Percentiles rank a stretch among this genome's conserved stretches.
Evolutionary conservation across 441 rosid genomes (phyloP).

Genomic region (Corymbia calophylla): DNA sequence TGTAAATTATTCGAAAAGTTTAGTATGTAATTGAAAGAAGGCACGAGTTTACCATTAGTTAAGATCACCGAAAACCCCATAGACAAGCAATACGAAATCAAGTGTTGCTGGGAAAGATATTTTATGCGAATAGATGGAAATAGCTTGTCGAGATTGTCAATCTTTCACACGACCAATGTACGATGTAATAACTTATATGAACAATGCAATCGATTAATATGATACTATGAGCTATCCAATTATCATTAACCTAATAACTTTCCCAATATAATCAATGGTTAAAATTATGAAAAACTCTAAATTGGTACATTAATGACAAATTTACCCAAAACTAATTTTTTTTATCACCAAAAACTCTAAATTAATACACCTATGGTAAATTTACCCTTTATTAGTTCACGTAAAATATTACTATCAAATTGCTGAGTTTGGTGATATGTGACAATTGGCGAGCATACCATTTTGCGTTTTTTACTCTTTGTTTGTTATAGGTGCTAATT

Average conservation of each 20-base stretch:
- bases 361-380: fast-evolving
- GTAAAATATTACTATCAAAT: no score
- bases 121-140: neutral
- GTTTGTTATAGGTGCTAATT: neutral
- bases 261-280: neutral
- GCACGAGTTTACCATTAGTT: neutral
- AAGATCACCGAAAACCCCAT: neutral
- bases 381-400: no score
- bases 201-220: neutral
- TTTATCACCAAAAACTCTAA: no score
- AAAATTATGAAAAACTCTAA: fast-evolving
- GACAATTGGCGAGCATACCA: no score
- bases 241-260: neutral
- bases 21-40: neutral
- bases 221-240: neutral
- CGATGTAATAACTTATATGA: neutral
- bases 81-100: neutral
- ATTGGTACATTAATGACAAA: fast-evolving
- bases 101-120: neutral
- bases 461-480: no score
- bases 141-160: neutral
- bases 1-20: neutral
- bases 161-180: neutral
- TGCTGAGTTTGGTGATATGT: no score
- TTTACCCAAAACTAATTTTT: no score